Base-by-base conservation (phyloP, 805 yeast species). In the Deakozyma indianensis region DNA sequence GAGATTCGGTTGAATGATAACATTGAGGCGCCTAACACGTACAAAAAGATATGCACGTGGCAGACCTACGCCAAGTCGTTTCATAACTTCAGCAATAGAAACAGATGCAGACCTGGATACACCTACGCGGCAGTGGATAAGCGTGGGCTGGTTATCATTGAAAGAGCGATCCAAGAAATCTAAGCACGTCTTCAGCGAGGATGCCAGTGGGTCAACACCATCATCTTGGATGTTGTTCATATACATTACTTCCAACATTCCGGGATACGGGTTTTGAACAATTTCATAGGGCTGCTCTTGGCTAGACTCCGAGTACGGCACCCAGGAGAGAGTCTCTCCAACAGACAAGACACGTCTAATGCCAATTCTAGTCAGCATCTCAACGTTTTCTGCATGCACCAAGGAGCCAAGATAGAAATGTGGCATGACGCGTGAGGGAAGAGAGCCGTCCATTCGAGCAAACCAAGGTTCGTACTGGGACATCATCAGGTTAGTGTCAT, bases 21-120 rank as follows among this genome's bases (percentile, higher is more conserved):
- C 88, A 60, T 90, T 90, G 56, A 90, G 70, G 45, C 97, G 68
- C 44, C 96, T 69, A 2, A 86, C 95, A 38, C 96, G 70, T n/a
- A 87, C 96, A 63, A 70, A 86, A 40, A 88, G 63, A 56, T 88
- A 90, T 0, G 97, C 95, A 25, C 79, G 68, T 1, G 92, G 78
- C 23, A 90, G 64, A 40, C 77, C 74, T 45, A 85, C 65, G 15
- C 74, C 64, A 45, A 83, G 63, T 35, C 95, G 64, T 52, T 76
- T 74, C 95, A 90, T 88, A 32, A 85, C 90, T 58, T 87, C 96
- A 1, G 96, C 96, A 52, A 90, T 90, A 53, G 94, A 90, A 9
- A 90, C 94, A 0, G 96, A 85, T 0, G 96, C 97, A 2, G 95
- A 84, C 46, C 97, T 68, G 0, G 95, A 84, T 2, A 90, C 97